Evolutionary conservation across 305 asterid genomes (phyloP).

Genomic region (Coffea humblotiana): DNA sequence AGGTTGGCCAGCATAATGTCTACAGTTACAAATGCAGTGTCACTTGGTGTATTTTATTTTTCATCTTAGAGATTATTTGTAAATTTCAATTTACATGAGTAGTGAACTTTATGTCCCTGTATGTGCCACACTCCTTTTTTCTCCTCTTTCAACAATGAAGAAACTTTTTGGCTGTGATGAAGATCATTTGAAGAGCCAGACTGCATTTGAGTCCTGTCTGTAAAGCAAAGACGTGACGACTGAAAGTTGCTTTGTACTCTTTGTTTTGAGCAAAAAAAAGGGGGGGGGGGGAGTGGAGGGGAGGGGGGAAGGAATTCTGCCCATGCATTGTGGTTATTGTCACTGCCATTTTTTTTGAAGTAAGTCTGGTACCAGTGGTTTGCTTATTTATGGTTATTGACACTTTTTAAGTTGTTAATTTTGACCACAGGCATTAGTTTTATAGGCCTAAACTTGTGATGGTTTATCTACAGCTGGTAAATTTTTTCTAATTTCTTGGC

Average conservation of each 20-base stretch:
- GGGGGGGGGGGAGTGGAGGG: too few relatives aligned
- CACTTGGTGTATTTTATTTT: constrained; percentile 21
- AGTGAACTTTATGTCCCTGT: neutral
- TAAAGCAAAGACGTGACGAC: neutral
- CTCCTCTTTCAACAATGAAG: neutral
- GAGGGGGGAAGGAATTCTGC: too few relatives aligned
- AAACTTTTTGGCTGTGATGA: neutral
- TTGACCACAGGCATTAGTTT: neutral
- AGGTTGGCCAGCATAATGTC: constrained; percentile 47
- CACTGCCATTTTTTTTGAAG: neutral
- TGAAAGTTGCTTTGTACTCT: neutral
- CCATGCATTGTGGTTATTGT: neutral
- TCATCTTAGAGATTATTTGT: constrained; percentile 4
- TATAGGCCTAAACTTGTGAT: neutral
- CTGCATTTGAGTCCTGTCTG: neutral
- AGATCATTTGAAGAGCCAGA: neutral
- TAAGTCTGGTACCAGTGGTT: neutral
- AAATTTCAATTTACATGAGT: neutral
- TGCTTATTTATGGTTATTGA: neutral
- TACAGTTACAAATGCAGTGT: constrained; percentile 8
- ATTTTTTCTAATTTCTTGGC: constrained; percentile 21
- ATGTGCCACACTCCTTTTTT: neutral
- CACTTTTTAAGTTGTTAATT: neutral
- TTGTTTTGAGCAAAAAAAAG: too few relatives aligned
- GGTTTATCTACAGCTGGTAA: neutral